phyloP scores from a whole-genome alignment of 768 basidiomycete species.

The Hypholoma fasciculare region DNA sequence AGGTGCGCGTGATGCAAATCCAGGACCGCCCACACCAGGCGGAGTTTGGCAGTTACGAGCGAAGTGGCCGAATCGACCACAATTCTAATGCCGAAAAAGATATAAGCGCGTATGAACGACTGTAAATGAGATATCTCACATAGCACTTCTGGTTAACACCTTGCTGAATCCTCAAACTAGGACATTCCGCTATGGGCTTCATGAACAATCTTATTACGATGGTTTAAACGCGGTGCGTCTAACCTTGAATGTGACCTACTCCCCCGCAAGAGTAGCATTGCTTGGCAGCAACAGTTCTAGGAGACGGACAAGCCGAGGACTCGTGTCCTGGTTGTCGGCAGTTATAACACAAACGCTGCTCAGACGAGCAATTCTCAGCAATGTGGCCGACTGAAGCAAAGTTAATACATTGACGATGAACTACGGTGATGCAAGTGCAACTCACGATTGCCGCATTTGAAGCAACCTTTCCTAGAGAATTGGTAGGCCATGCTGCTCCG shows the following conservation, averaged over 20 bases:
- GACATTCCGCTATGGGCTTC: constrained; percentile 64
- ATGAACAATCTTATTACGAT: background rate
- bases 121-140: constrained; percentile 42
- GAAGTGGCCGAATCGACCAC: constrained; percentile 82
- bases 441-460: constrained; percentile 92
- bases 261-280: constrained; percentile 95
- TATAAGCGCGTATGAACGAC: background rate
- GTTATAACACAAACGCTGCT: constrained; percentile 91
- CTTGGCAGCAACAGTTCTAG: constrained; percentile 79
- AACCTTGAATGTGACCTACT: constrained; percentile 82
- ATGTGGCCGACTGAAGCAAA: constrained; percentile 78
- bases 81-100: constrained; percentile 47
- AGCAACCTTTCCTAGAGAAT: constrained; percentile 86
- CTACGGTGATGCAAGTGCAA: constrained; percentile 27
- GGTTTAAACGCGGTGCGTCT: background rate
- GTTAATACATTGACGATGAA: constrained; percentile 12
- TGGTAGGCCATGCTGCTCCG: constrained; percentile 68
- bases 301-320: constrained; percentile 83
- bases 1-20: constrained; percentile 66
- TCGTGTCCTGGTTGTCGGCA: constrained; percentile 95
- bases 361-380: constrained; percentile 88
- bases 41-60: constrained; percentile 70
- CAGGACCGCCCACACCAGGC: constrained; percentile 35
- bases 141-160: constrained; percentile 79
- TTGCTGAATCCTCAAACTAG: constrained; percentile 70